Base-by-base conservation (phyloP, 495 filamentous ascomycete species). In the Penicillium longicatenatum region DNA sequence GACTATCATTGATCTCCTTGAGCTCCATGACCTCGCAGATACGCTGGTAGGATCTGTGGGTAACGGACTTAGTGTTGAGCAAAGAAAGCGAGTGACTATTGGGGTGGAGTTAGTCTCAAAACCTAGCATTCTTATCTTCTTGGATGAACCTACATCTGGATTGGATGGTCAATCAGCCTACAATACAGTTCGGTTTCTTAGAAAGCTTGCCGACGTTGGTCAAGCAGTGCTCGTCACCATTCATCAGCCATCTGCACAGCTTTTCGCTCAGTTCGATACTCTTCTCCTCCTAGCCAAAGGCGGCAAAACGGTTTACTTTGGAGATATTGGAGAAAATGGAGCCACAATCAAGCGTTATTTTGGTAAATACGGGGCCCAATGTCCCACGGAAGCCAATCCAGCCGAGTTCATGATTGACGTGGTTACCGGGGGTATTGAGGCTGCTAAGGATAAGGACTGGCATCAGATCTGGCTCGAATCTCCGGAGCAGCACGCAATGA, bases 361-460 rank as follows among this genome's bases (percentile, higher is more conserved):
- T 59, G 86, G 87, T 65, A 78, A 82, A 50, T 85, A 92, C 63
- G 86, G 90, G 24, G 89, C 87, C 4, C 72, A 80, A 17, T 96
- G 92, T 70, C 89, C 89, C 3, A 56, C 73, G 2, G 83, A 88
- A 11, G 86, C 87, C 19, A 97, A 82, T 53, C 90, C 91, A 24
- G 93, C 93, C 17, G 93, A 97, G 67, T 92, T 89, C 84, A 96
- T 97, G 89, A 80, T 97, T 35, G 91, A 95, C 60, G 88, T 90
- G 52, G 93, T 92, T 49, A 66, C 72, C 2, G 70, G 74, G 21
- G 53, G 63, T 42, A 50, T 64, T 65, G 35, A 70, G 58, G 52
- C 35, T 21, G 58, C 61, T 10, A 74, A 75, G 39, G 70, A 64
- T 33, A 69, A 79, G 29, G 78, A 88, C 63, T 89, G 87, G 87